Evolutionary conservation across 768 basidiomycete species (phyloP), one percentile per base, ranked within the genome.

Genomic region (Boletus sp.): DNA sequence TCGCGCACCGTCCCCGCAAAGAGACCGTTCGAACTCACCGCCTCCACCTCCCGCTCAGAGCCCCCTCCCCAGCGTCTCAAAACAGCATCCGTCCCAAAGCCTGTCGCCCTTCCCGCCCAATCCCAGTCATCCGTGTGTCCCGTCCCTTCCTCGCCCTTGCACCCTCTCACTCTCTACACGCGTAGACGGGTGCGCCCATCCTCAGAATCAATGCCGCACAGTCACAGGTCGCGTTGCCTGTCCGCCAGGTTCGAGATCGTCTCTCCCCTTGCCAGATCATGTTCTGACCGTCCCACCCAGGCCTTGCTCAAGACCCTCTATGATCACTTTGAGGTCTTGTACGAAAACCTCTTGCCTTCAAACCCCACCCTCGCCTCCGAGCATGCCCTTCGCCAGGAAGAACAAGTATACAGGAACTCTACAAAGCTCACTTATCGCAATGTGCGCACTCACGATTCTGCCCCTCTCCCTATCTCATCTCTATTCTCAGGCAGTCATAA

Each of bases 351-450:
- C 46, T 71, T 82, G 3, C 71, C 81, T 3, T 56, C 71, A 14
- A 77, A 86, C 56, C 85, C 89, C 0, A 74, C 78, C 24, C 69
- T 94, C 18, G 89, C 92, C 0, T 74, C 85, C 0, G 85, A 92
- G 52, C 89, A 96, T 73, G 85, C 94, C 4, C 78, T 93, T 10
- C 81, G 76, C 48, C 92, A 96, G 65, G 94, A 96, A 66, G 81
- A 83, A 35, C 87, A 92, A 57, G 79, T 93, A 0, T 94, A 93
- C 72, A 77, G 76, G 28, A 84, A 83, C 58, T 83, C 89, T 0
- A 87, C 78, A 51, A 92, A 90, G 71, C 69, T 83, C 47, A 92
- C 92, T 0, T 96, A 96, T 71, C 88, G 92, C 49, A 89, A 89
- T 75, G 91, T 90, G 67, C 60, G 83, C 65, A 41, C 36, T 29